phyloP scores from a whole-genome alignment of 129 eudicot species.

The Flaveria robusta region DNA sequence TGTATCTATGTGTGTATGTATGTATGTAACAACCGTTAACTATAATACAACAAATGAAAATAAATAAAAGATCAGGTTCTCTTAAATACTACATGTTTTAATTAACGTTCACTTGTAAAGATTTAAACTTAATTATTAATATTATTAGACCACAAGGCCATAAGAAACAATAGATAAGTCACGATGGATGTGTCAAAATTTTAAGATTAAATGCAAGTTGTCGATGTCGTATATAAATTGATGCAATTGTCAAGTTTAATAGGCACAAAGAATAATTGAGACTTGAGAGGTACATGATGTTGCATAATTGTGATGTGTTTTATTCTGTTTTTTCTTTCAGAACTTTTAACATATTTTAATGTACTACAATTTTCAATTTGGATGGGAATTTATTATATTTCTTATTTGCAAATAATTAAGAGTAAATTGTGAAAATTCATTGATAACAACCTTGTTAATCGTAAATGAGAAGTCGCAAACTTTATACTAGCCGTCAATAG shows the following conservation, averaged over 20 bases:
- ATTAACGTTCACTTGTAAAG: neutral
- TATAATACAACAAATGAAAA: too few species aligned
- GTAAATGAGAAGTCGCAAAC: too few species aligned
- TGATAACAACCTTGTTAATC: too few species aligned
- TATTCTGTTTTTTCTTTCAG: neutral
- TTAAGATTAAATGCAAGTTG: conserved; percentile 15
- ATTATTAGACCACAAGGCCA: neutral
- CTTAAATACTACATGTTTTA: too few species aligned
- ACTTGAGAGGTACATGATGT: neutral
- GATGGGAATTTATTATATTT: too few species aligned
- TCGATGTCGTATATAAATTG: conserved; percentile 8
- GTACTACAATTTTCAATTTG: too few species aligned
- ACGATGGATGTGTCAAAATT: neutral
- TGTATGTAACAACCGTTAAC: too few species aligned
- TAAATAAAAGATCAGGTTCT: too few species aligned
- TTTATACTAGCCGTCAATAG: too few species aligned
- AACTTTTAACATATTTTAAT: neutral
- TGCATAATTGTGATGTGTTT: neutral
- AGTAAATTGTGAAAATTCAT: too few species aligned
- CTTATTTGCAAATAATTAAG: too few species aligned
- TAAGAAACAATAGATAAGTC: neutral
- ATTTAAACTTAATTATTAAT: too few species aligned
- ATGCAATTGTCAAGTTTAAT: conserved; percentile 21
- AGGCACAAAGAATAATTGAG: conserved; percentile 1
- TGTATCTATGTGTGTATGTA: neutral